These are phyloP conservation scores for Oryza meyeriana DNA, from an alignment of 176 grass and related monocot genomes.

Conservation along the genomic window DNA sequence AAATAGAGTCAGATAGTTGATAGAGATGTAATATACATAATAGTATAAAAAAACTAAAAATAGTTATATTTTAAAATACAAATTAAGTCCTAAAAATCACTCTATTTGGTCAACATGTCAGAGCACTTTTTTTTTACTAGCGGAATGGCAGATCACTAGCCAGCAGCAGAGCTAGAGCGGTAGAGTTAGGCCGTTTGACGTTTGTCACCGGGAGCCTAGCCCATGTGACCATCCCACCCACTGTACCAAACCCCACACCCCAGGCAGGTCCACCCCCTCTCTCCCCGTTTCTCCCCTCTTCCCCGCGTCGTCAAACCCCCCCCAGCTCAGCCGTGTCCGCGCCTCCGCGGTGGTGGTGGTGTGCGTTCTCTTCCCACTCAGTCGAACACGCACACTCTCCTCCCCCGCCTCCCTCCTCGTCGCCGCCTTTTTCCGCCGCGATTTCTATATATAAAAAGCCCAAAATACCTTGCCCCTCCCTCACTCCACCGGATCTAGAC, in stretches of 20 bases:
- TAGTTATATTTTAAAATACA: too few relatives aligned
- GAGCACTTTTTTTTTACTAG: not conserved
- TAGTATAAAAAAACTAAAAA: too few relatives aligned
- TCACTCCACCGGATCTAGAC: conserved; percentile 40
- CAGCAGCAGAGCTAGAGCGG: not conserved
- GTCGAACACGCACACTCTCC: not conserved
- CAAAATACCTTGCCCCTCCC: conserved; percentile 31
- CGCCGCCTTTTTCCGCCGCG: not conserved
- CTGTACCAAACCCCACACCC: not conserved
- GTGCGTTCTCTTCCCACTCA: conserved; percentile 30
- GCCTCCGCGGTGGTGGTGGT: not conserved
- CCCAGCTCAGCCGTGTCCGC: not conserved
- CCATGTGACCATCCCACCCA: conserved; percentile 24
- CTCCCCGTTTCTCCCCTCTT: not conserved
- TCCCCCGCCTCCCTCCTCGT: not conserved
- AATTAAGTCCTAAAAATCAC: too few relatives aligned
- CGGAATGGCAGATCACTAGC: not conserved
- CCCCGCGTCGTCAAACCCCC: not conserved
- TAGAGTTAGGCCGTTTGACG: conserved; percentile 30
- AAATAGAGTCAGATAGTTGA: too few relatives aligned
- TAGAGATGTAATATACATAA: too few relatives aligned
- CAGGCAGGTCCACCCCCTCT: not conserved
- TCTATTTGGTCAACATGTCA: too few relatives aligned
- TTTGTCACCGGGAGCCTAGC: not conserved
- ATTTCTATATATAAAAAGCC: conserved; percentile 24